Percentiles rank a stretch among this genome's conserved stretches.
Evolutionary conservation across 495 filamentous ascomycete genomes (phyloP).

Genomic region (Neurospora sp.): DNA sequence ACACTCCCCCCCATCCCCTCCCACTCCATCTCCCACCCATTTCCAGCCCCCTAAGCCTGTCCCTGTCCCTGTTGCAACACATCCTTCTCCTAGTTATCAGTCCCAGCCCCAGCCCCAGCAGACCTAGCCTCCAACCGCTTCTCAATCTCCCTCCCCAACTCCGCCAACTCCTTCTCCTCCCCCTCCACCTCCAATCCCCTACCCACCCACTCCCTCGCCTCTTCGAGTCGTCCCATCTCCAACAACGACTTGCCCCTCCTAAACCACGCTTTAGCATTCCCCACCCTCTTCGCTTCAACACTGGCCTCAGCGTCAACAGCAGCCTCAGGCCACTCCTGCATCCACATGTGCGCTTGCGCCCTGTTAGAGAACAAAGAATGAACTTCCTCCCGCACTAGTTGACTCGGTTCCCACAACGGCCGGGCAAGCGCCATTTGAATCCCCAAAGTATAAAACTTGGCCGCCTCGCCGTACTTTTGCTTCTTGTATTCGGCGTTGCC

Average conservation of each 20-base stretch:
- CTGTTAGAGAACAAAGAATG: slow-evolving; percentile 72
- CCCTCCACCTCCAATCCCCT: slow-evolving; percentile 77
- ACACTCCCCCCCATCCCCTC: background rate
- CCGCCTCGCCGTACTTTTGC: slow-evolving; percentile 59
- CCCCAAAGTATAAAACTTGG: slow-evolving; percentile 69
- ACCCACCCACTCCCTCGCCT: slow-evolving; percentile 65
- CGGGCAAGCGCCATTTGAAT: slow-evolving; percentile 78
- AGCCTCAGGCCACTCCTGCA: slow-evolving; percentile 70
- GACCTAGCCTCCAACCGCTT: slow-evolving; percentile 20
- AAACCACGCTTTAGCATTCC: slow-evolving; percentile 94
- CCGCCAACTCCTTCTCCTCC: slow-evolving; percentile 57
- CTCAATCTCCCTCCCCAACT: slow-evolving; percentile 62
- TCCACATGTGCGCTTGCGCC: slow-evolving; percentile 79
- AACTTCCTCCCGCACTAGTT: slow-evolving; percentile 74
- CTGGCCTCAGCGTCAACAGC: slow-evolving; percentile 73
- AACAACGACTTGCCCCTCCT: slow-evolving; percentile 66
- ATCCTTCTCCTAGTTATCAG: background rate
- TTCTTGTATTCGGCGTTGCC: slow-evolving; percentile 79
- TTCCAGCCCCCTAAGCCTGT: background rate
- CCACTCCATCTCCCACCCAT: background rate
- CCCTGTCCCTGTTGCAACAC: background rate
- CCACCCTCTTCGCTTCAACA: slow-evolving; percentile 83
- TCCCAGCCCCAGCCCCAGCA: background rate
- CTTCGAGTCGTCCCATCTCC: slow-evolving; percentile 84
- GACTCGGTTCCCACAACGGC: slow-evolving; percentile 77